Evolutionary conservation across 2,329 filamentous ascomycete species (phyloP).

Genomic region (Alternaria longipes): DNA sequence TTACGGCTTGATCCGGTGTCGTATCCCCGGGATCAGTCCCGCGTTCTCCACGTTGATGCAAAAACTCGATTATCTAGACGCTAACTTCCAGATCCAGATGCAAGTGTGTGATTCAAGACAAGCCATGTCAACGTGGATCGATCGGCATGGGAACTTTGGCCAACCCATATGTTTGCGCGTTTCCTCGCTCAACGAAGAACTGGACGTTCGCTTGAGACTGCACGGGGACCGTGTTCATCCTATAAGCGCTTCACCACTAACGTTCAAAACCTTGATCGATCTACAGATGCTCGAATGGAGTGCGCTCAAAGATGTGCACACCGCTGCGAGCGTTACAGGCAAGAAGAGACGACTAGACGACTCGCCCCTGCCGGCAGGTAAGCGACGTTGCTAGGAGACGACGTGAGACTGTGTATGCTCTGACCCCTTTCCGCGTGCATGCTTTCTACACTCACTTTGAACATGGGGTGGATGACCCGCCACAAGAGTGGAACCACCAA

Average conservation of each 20-base stretch:
- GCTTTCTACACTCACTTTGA: neutral
- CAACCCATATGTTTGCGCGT: conserved; percentile 3
- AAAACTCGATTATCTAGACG: neutral
- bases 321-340: neutral
- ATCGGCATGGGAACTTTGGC: neutral
- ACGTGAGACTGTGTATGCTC: neutral
- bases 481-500: neutral
- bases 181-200: neutral
- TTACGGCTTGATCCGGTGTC: conserved; percentile 1
- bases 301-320: conserved; percentile 2
- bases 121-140: neutral
- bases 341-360: neutral
- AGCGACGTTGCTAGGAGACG: neutral
- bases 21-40: neutral
- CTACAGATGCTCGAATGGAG: conserved; percentile 6
- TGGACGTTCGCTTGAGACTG: conserved; percentile 2
- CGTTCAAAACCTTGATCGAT: neutral
- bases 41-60: neutral
- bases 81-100: neutral
- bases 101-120: neutral
- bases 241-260: conserved; percentile 2
- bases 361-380: neutral
- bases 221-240: neutral
- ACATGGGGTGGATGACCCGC: neutral
- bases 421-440: neutral